Evolutionary conservation across 1,284 basidiomycete species (phyloP).

Genomic region (Sanghuangporus sanghuang): DNA sequence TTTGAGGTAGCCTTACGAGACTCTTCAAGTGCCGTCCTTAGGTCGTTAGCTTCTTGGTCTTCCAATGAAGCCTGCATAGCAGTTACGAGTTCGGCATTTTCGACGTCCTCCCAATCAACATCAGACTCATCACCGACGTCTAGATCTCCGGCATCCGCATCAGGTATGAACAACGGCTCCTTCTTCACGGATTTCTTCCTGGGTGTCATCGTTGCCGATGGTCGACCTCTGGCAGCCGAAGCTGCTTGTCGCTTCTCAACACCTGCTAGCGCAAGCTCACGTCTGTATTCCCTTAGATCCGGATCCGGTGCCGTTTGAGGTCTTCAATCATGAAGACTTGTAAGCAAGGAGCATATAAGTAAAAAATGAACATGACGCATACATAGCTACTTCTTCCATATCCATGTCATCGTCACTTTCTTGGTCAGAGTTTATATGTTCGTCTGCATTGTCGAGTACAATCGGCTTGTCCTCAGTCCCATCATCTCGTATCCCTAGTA

Average conservation of each 20-base stretch:
- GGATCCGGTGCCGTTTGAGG: conserved; percentile 42
- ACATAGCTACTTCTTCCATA: conserved; percentile 78
- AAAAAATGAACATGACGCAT: conserved; percentile 24
- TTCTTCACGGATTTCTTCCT: conserved; percentile 28
- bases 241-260: conserved; percentile 50
- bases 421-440: conserved; percentile 25
- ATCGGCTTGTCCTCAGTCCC: conserved; percentile 83
- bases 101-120: conserved; percentile 20
- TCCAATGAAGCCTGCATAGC: conserved; percentile 19
- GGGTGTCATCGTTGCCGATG: conserved; percentile 27
- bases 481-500: conserved; percentile 83
- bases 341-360: conserved; percentile 18
- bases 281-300: conserved; percentile 65
- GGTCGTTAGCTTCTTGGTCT: conserved; percentile 21
- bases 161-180: conserved; percentile 51
- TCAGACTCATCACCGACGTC: conserved; percentile 8
- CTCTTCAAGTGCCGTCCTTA: conserved; percentile 14
- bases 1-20: conserved; percentile 1
- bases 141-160: conserved; percentile 31
- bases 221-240: conserved; percentile 28
- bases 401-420: conserved; percentile 46
- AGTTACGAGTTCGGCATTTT: conserved; percentile 24
- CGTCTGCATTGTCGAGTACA: conserved; percentile 62
- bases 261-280: conserved; percentile 61
- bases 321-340: conserved; percentile 24